A percentile compares a stretch with the other conserved stretches of the same genome.
Conservation (phyloP, 164 flowering plant species). For the Litsea cubeba region DNA sequence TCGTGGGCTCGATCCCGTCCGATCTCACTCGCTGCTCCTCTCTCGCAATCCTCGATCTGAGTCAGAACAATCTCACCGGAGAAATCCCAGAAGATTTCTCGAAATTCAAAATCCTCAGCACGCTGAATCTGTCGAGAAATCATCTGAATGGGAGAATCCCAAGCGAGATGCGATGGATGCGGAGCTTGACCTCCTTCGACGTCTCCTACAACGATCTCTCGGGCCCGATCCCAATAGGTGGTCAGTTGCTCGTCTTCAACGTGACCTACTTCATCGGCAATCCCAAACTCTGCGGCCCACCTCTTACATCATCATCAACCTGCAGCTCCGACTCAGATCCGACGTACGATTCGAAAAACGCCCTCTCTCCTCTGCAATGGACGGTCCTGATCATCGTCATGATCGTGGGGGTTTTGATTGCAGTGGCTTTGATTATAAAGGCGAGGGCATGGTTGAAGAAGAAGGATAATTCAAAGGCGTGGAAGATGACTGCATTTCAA, state of each 20-base stretch:
- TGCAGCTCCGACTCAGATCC: neutral
- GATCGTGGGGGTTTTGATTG: constrained; percentile 13
- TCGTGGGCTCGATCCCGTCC: constrained; percentile 60
- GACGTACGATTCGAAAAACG: neutral
- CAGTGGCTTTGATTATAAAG: constrained; percentile 11
- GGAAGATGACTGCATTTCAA: constrained; percentile 86
- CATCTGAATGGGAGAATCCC: constrained; percentile 59
- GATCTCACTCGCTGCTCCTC: constrained; percentile 30
- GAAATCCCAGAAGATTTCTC: constrained; percentile 47
- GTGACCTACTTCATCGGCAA: constrained; percentile 59
- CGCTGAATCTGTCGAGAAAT: constrained; percentile 60
- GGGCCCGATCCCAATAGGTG: constrained; percentile 58
- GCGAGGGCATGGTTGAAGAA: constrained; percentile 17
- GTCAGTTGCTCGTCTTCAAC: constrained; percentile 61
- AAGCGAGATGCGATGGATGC: constrained; percentile 44
- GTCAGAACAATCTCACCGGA: constrained; percentile 53
- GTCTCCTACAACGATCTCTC: constrained; percentile 61
- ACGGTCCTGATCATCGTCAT: constrained; percentile 25
- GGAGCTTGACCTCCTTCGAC: constrained; percentile 60
- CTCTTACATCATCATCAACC: neutral
- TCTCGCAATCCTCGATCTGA: constrained; percentile 52
- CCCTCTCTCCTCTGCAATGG: neutral
- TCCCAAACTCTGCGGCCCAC: constrained; percentile 55
- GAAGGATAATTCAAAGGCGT: constrained; percentile 32
- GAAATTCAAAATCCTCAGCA: constrained; percentile 31